phyloP scores from a whole-genome alignment of 352 stramenopile genomes.

The Globisporangium apiculatum region DNA sequence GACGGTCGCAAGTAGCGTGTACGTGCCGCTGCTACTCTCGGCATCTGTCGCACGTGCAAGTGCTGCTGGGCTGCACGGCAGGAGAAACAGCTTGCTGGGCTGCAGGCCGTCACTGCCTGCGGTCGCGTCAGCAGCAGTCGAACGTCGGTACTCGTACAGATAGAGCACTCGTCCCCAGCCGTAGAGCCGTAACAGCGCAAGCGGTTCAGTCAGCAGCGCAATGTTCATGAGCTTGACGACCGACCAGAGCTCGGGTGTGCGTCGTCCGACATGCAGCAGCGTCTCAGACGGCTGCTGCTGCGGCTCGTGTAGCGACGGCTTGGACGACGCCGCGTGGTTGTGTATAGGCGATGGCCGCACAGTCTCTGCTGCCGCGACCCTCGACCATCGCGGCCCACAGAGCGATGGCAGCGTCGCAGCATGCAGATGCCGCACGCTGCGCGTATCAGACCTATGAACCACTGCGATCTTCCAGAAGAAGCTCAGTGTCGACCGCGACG shows the following conservation, averaged over 20 bases:
- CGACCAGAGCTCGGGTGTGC: slow-evolving; percentile 2
- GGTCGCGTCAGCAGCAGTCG: too few species aligned
- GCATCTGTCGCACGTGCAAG: background rate
- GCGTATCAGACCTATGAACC: too few species aligned
- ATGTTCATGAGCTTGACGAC: slow-evolving; percentile 8
- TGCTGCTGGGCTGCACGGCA: background rate
- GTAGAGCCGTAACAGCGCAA: background rate
- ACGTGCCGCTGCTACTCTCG: background rate
- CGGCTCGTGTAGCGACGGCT: background rate
- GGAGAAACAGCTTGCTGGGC: background rate
- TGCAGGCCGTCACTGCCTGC: too few species aligned
- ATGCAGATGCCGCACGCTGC: too few species aligned
- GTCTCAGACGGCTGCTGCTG: too few species aligned
- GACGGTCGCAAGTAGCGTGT: background rate
- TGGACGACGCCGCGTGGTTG: background rate
- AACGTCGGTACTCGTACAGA: background rate
- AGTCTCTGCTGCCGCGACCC: too few species aligned
- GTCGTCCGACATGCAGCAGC: background rate
- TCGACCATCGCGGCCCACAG: too few species aligned
- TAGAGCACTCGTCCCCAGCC: slow-evolving; percentile 1
- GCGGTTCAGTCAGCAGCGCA: slow-evolving; percentile 9
- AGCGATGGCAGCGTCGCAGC: too few species aligned
- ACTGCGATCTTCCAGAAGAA: slow-evolving; percentile 13
- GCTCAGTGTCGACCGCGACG: slow-evolving; percentile 6
- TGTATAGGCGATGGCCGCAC: too few species aligned